Evolutionary conservation across 2,329 filamentous ascomycete species (phyloP), one percentile per base, ranked within the genome.

Genomic region (Phyllosticta ampelicida): DNA sequence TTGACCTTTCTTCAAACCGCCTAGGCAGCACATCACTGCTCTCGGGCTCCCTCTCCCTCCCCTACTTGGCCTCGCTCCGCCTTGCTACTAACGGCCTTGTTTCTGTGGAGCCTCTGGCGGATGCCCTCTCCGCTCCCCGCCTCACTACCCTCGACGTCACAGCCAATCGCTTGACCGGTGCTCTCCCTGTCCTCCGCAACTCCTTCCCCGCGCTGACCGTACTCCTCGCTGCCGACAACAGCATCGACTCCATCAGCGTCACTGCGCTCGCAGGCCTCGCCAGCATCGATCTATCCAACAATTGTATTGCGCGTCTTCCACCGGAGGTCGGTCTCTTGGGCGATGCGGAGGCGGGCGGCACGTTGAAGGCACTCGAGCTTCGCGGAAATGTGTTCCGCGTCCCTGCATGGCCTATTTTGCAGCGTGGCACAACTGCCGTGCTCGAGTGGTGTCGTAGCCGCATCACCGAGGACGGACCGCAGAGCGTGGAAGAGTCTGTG

Each of bases 371-470:
- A 56, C 75, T 96, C 9, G 86, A 95, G 53, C 86, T 96, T 3
- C 82, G 82, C 26, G 90, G 90, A 0, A 97, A 97, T 69, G 80
- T 85, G 29, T 97, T 97, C 73, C 80, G 89, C 29, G 90, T 96
- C 29, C 92, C 92, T 0, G 83, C 88, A 59, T 91, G 87, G 75
- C 87, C 87, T 62, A 81, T 96, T 6, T 74, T 97, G 53, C 87
- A 92, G 61, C 87, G 90, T 62, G 92, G 92, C 0, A 96, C 91
- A 0, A 90, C 95, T 65, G 86, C 89, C 2, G 86, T 90, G 0
- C 74, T 96, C 63, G 79, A 84, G 54, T 96, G 90, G 87, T 72
- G 36, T 44, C 36, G 36, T 5, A 16, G 36, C 36, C 36, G 36
- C 36, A 44, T 44, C n/a, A n/a, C 36, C 5, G 36, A 44, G n/a